These are phyloP conservation scores for Nematocida sp. DNA, from an alignment of 371 early-diverging fungal genomes.

Conservation along the genomic window DNA sequence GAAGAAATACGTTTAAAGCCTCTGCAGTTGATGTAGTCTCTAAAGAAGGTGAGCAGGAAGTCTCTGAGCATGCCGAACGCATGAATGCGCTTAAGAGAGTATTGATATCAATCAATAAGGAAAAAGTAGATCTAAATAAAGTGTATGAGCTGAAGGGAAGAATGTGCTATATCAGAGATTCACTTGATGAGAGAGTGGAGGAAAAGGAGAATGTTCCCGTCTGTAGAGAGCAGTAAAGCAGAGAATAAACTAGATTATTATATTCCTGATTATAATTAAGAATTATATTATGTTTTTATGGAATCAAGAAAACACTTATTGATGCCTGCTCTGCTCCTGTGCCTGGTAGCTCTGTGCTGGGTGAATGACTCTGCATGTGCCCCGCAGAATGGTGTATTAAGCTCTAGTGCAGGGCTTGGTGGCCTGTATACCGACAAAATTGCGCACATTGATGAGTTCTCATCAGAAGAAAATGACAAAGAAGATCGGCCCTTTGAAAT, in stretches of 20 bases:
- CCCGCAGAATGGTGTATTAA: too few relatives aligned
- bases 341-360: too few relatives aligned
- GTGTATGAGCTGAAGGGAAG: slow-evolving; percentile 49
- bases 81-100: slow-evolving; percentile 23
- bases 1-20: slow-evolving; percentile 29
- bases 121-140: slow-evolving; percentile 56
- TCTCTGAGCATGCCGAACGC: not conserved
- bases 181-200: slow-evolving; percentile 22
- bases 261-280: not conserved
- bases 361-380: too few relatives aligned
- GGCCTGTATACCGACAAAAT: not conserved
- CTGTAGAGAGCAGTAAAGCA: slow-evolving; percentile 47
- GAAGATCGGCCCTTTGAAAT: not conserved
- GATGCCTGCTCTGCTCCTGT: too few relatives aligned
- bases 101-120: slow-evolving; percentile 35
- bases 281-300: not conserved
- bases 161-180: slow-evolving; percentile 18
- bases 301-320: not conserved
- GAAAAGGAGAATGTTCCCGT: slow-evolving; percentile 55
- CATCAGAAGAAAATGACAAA: not conserved
- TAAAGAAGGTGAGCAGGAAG: not conserved
- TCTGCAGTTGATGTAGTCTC: not conserved
- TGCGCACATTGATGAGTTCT: not conserved
- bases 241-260: slow-evolving; percentile 9
- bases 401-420: not conserved